Base-by-base conservation (phyloP, 208 protist species). In the Leishmania mexicana region DNA sequence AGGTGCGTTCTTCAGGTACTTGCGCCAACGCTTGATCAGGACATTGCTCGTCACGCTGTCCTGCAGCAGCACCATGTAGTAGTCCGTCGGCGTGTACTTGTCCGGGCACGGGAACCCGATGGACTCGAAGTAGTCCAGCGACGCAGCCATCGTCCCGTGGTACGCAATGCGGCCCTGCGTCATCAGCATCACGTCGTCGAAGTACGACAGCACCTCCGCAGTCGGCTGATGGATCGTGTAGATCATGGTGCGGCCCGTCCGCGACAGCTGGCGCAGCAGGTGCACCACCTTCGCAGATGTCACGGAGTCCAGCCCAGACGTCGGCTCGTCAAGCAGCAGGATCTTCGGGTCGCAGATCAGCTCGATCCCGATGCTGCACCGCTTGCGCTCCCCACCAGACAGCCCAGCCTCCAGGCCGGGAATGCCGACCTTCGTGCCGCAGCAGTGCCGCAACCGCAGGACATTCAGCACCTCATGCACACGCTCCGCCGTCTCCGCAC, bases 181-280 rank as follows among this genome's bases (percentile, higher is more conserved):
- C 77, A 99, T 84, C 58, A 99, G 87, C 86, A 99, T 92, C 38
- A 99, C 71, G 53, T 98, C 87, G 73, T 99, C 97, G 89, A 99
- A 99, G 76, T 92, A 85, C 24, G 58, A 81, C 71, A 98, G 95
- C 73, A 98, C 89, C 72, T 97, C 93, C 15, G 91, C 89, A 6
- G 90, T 93, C n/a, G 98, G 98, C 89, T 99, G 97, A 79, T 99
- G 98, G 83, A 99, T 98, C 40, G 96, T 99, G 83, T 91, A 94
- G 42, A 99, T 90, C 35, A 99, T 87, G 42, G 97, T 98, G 75
- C 95, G 87, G 49, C 93, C 96, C 57, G 79, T 83, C 67, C 83
- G 88, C 40, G 96, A 86, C 53, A 99, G 85, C 40, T 91, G 83
- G 17, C 88, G 89, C 47, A 99, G 78, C 62, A 92, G 85, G 49